These are phyloP conservation scores for Pittosporum tobira DNA, from an alignment of 129 eudicot genomes.

Conservation along the genomic window DNA sequence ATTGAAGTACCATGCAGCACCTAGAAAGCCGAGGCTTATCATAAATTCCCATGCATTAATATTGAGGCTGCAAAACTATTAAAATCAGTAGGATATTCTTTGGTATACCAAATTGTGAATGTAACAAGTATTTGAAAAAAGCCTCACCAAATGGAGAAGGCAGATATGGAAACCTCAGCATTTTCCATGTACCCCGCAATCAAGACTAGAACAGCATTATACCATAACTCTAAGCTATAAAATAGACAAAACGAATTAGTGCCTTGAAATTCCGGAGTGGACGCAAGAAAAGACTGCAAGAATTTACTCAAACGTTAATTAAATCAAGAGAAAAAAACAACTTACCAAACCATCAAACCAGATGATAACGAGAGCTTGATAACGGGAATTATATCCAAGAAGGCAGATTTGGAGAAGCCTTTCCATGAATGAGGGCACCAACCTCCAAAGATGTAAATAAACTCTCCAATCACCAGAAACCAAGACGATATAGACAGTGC, in stretches of 20 bases:
- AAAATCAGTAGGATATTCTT: neutral
- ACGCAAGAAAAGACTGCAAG: too few species aligned
- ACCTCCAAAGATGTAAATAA: conserved; percentile 55
- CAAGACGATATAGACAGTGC: conserved; percentile 42
- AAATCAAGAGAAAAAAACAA: neutral
- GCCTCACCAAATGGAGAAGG: conserved; percentile 67
- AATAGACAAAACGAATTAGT: conserved; percentile 11
- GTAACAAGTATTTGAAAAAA: neutral
- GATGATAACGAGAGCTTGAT: conserved; percentile 68
- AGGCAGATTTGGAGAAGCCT: conserved; percentile 51
- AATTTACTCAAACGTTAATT: too few species aligned
- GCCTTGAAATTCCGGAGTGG: conserved; percentile 3
- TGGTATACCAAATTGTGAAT: neutral
- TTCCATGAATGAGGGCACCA: conserved; percentile 69
- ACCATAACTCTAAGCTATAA: conserved; percentile 71
- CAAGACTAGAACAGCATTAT: conserved; percentile 55
- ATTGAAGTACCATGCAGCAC: conserved; percentile 58
- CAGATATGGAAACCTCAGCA: conserved; percentile 72
- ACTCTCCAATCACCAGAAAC: conserved; percentile 53
- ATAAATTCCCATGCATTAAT: conserved; percentile 57
- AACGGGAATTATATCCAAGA: conserved; percentile 50
- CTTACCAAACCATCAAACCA: conserved; percentile 71
- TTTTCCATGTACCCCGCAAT: conserved; percentile 70
- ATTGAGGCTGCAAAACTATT: conserved; percentile 42
- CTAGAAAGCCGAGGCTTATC: conserved; percentile 65